Evolutionary conservation across 163 green algal genomes (phyloP).

Genomic region (Scenedesmus sp.): DNA sequence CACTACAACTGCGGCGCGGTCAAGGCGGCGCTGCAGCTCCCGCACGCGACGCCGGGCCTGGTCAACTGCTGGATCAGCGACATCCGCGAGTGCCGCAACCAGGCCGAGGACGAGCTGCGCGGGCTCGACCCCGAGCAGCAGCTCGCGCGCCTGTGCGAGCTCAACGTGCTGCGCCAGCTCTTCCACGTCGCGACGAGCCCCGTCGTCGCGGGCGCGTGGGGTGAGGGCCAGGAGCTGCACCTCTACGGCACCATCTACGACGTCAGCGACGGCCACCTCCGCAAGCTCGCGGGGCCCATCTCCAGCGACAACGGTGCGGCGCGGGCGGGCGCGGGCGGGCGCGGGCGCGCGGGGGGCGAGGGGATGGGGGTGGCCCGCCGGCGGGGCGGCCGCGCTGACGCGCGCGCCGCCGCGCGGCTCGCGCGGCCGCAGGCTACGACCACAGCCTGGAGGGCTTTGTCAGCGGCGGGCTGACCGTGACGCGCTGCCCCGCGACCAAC

Average conservation of each 20-base stretch:
- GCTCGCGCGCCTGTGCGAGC: constrained; percentile 75
- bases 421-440: constrained; percentile 8
- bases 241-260: constrained; percentile 79
- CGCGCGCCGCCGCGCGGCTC: not conserved
- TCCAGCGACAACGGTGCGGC: constrained; percentile 21
- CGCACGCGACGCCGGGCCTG: constrained; percentile 53
- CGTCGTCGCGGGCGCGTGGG: constrained; percentile 82
- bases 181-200: constrained; percentile 85
- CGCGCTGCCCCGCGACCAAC: constrained; percentile 13
- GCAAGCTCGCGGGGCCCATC: constrained; percentile 47
- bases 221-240: constrained; percentile 68
- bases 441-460: constrained; percentile 40
- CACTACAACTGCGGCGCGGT: constrained; percentile 86
- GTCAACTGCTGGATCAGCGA: constrained; percentile 87
- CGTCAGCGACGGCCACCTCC: constrained; percentile 66
- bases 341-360: too few relatives aligned
- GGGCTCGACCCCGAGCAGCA: constrained; percentile 47
- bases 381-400: too few relatives aligned
- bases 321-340: too few relatives aligned
- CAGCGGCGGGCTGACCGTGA: constrained; percentile 5
- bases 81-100: constrained; percentile 75
- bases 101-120: constrained; percentile 50
- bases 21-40: constrained; percentile 72
- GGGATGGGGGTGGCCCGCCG: too few relatives aligned
- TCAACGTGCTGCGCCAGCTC: constrained; percentile 83